Conservation (phyloP, 805 yeast species). For the Blastobotrys attinorum region DNA sequence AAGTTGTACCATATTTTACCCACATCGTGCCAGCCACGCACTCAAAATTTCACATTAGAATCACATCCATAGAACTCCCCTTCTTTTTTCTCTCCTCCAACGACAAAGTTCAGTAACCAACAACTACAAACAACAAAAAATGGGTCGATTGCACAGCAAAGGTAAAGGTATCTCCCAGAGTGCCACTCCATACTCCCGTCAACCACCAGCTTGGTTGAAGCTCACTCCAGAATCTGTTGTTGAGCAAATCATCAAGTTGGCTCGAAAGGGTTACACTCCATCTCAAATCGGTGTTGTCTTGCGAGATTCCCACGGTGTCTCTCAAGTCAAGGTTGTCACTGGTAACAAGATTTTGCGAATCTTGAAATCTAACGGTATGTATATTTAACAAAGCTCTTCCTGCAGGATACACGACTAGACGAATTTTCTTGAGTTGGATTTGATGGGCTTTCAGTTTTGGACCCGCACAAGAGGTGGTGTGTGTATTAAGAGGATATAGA, state of each 20-base stretch:
- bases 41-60: no score
- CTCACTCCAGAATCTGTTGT: constrained; percentile 89
- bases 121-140: constrained; percentile 38
- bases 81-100: background rate
- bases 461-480: background rate
- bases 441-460: background rate
- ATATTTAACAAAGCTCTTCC: background rate
- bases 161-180: constrained; percentile 99
- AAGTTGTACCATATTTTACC: no score
- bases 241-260: constrained; percentile 98
- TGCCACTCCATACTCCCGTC: constrained; percentile 98
- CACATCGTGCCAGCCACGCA: no score
- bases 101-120: background rate
- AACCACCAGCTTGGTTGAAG: constrained; percentile 99
- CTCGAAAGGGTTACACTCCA: constrained; percentile 99
- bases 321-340: constrained; percentile 94
- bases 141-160: constrained; percentile 99
- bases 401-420: no score
- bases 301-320: constrained; percentile 99
- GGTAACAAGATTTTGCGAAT: constrained; percentile 99
- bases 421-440: no score
- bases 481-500: no score
- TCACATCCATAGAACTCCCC: no score
- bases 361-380: constrained; percentile 90
- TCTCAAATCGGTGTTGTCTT: constrained; percentile 98